Evolutionary conservation across 805 yeast species (phyloP), one percentile per base, ranked within the genome.

Genomic region (Lipomyces kockii): DNA sequence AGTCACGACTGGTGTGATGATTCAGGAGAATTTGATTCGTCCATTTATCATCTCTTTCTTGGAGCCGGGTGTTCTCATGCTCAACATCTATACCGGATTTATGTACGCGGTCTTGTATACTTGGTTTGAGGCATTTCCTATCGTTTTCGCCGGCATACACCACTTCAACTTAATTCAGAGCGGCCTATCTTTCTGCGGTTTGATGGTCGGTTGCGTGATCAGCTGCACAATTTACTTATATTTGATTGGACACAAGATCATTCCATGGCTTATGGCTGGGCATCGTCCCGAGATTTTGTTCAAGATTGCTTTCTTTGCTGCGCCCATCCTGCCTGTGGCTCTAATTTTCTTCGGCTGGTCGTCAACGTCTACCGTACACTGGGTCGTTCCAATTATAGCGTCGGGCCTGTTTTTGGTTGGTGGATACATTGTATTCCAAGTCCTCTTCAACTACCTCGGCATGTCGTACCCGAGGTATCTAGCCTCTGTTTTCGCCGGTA

Each of bases 121-220:
- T 27, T 87, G 85, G 80, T 85, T 87, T 72, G 90, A 87, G 76
- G 86, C 86, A 4, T 85, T 85, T 77, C 90, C 91, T 9, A 78
- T 86, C 49, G 86, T 85, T 2, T 87, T 83, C 68, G 64, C 68
- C 8, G 83, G 80, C 2, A 73, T 80, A 27, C 80, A 85, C 70
- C 73, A 79, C 39, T 87, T 87, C 76, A 81, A 84, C 3, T 72
- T 80, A 29, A 80, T 85, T 39, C 85, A 83, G 62, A 68, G 76
- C 37, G 87, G 89, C 22, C 76, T 80, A 2, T 76, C 87, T 0
- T 87, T 80, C 75, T 58, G 84, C 53, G 80, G 85, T 17, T 76
- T 83, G 51, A 72, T 81, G 60, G 79, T 84, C 46, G 90, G 90
- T 46, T 78, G 81, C 46, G 25, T 75, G 3, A 27, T 82, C n/a